Conservation (phyloP, 345 rosid genomes). For the Reutealis trisperma region DNA sequence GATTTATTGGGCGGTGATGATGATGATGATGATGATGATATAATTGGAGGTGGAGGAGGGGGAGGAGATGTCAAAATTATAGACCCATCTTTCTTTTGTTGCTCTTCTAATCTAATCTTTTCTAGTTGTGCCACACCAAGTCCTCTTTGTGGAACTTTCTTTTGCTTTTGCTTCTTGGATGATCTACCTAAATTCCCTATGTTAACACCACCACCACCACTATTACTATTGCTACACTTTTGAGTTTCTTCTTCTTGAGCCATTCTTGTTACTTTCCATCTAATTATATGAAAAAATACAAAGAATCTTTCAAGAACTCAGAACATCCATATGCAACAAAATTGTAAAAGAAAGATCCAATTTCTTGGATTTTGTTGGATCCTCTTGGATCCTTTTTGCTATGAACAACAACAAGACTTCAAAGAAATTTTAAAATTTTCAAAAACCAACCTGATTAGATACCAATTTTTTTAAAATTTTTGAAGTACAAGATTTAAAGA, state of each 20-base stretch:
- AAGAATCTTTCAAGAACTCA: conserved; percentile 3
- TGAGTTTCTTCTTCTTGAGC: conserved; percentile 45
- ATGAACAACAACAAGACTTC: neutral
- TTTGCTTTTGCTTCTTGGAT: conserved; percentile 45
- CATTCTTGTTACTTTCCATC: conserved; percentile 41
- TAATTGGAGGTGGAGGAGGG: neutral
- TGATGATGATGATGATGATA: neutral
- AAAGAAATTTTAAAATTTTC: neutral
- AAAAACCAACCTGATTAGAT: too few relatives aligned
- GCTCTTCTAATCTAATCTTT: conserved; percentile 59
- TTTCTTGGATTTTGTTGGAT: neutral
- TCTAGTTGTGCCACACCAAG: conserved; percentile 75
- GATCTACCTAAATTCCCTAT: conserved; percentile 30
- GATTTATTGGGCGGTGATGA: conserved; percentile 20
- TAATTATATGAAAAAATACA: neutral
- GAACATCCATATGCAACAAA: neutral
- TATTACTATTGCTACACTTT: conserved; percentile 30
- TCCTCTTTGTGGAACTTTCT: conserved; percentile 64
- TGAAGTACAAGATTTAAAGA: neutral
- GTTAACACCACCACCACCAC: conserved; percentile 25
- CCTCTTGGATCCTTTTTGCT: neutral
- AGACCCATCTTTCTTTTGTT: conserved; percentile 41
- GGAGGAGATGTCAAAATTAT: conserved; percentile 22
- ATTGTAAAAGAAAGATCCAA: conserved; percentile 20
- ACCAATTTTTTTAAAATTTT: neutral